Conservation (phyloP, 192 early-diverging fungal species). For the Oehlia diaphana region DNA sequence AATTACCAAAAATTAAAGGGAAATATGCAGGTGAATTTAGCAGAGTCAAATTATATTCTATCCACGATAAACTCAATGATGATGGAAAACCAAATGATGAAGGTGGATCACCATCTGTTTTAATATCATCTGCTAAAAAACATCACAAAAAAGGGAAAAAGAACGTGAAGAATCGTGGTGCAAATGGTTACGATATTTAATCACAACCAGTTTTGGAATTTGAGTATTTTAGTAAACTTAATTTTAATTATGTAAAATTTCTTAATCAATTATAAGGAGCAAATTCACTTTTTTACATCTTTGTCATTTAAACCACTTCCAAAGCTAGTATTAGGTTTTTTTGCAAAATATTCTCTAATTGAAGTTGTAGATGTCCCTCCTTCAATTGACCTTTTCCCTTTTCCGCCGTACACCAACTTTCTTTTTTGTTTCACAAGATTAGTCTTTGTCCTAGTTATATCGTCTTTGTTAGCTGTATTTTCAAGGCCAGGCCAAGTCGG, state of each 20-base stretch:
- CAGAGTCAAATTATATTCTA: constrained; percentile 64
- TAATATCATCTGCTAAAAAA: constrained; percentile 48
- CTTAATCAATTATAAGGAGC: too few species aligned
- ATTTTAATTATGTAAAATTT: too few species aligned
- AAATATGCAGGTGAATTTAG: constrained; percentile 41
- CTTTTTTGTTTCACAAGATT: background rate
- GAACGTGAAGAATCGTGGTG: constrained; percentile 72
- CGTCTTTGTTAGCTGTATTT: background rate
- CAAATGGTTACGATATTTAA: constrained; percentile 50
- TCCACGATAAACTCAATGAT: constrained; percentile 51
- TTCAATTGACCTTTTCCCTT: background rate
- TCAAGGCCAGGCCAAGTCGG: background rate
- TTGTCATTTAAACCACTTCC: too few species aligned
- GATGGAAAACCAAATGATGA: constrained; percentile 43
- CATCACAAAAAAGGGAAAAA: constrained; percentile 78
- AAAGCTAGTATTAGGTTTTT: background rate
- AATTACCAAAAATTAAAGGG: constrained; percentile 37
- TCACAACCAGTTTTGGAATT: background rate
- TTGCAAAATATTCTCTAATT: background rate
- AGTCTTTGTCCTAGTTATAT: background rate
- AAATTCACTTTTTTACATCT: background rate
- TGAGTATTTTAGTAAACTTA: too few species aligned
- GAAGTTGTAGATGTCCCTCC: background rate
- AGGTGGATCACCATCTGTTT: constrained; percentile 34
- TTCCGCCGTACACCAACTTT: background rate